Evolutionary conservation across 75 land plant species (phyloP).

Genomic region (Gnetum montanum): DNA sequence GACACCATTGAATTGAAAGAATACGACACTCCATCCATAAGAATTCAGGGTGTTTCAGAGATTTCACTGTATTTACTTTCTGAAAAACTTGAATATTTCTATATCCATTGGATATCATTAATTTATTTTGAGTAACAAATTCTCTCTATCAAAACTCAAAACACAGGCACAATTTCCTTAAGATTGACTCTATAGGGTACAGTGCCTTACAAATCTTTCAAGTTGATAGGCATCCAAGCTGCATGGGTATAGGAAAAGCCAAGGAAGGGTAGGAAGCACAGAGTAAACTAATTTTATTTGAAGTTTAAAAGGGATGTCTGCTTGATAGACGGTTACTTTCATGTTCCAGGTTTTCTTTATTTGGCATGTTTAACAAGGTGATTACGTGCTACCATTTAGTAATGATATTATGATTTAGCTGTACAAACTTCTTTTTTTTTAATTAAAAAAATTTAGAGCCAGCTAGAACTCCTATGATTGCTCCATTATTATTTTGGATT

Average conservation of each 20-base stretch:
- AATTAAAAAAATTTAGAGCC: too few species aligned
- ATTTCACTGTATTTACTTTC: constrained; percentile 71
- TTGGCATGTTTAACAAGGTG: constrained; percentile 95
- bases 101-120: neutral
- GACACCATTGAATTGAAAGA: constrained; percentile 57
- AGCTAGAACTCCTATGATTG: too few species aligned
- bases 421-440: too few species aligned
- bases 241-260: constrained; percentile 95
- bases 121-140: neutral
- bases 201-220: constrained; percentile 93
- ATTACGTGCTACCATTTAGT: neutral
- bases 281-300: neutral
- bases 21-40: constrained; percentile 39
- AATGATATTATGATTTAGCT: too few species aligned
- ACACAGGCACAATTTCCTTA: constrained; percentile 85
- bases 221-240: constrained; percentile 91
- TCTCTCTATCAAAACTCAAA: too few species aligned
- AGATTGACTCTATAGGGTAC: constrained; percentile 67
- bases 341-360: constrained; percentile 82
- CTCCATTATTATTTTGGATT: neutral
- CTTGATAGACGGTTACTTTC: neutral
- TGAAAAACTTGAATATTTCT: neutral
- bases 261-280: constrained; percentile 79
- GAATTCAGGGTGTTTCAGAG: constrained; percentile 61
- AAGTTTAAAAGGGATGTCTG: neutral